Percentiles rank a stretch among this genome's conserved stretches.
Conservation (phyloP, 257 asterid species). For the Penstemon eatonii region DNA sequence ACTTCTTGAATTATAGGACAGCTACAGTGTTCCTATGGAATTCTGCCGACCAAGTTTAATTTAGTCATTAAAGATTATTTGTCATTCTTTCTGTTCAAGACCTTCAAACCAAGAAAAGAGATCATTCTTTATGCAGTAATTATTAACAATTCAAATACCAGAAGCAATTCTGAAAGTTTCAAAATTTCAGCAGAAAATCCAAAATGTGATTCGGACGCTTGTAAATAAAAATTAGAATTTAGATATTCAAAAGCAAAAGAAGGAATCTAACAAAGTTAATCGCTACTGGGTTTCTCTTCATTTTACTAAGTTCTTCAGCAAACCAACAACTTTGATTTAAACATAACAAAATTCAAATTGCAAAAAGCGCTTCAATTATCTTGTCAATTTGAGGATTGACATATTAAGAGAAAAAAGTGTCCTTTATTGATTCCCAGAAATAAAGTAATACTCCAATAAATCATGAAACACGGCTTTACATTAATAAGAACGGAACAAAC, state of each 20-base stretch:
- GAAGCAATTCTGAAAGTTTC: constrained; percentile 15
- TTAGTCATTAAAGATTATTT: not conserved
- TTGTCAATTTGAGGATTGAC: constrained; percentile 5
- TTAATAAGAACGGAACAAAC: no score
- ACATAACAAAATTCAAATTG: not conserved
- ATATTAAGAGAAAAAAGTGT: not conserved
- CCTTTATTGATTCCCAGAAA: constrained; percentile 18
- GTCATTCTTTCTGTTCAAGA: not conserved
- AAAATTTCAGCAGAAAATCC: no score
- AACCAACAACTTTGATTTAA: not conserved
- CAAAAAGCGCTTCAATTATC: not conserved
- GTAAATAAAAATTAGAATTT: not conserved
- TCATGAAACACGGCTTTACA: constrained; percentile 17
- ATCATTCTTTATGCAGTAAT: no score
- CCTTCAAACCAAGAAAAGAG: no score
- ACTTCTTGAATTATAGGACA: constrained; percentile 22
- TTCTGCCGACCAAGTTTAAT: constrained; percentile 27
- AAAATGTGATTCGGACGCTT: no score
- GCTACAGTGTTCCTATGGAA: constrained; percentile 16
- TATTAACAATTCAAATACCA: constrained; percentile 1
- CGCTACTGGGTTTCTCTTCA: not conserved
- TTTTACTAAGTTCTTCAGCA: constrained; percentile 6
- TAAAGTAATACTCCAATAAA: not conserved
- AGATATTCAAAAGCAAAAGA: constrained; percentile 1
- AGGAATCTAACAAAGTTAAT: constrained; percentile 8